Evolutionary conservation across 2,329 filamentous ascomycete genomes (phyloP).

Genomic region (Rhynchosporium graminicola): DNA sequence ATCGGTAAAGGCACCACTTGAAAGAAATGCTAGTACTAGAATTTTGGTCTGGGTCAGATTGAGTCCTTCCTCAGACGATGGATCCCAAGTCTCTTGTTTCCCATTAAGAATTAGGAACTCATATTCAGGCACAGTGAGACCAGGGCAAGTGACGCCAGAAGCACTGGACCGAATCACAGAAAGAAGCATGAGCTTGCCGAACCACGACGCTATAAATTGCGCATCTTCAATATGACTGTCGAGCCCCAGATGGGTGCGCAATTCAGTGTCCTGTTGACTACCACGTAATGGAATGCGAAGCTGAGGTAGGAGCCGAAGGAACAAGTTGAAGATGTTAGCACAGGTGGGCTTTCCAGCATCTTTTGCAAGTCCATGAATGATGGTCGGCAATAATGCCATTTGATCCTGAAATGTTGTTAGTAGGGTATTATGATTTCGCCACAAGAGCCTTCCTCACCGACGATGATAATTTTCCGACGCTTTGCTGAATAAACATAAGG

Average conservation of each 20-base stretch:
- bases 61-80: slow-evolving; percentile 58
- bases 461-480: slow-evolving; percentile 61
- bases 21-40: slow-evolving; percentile 69
- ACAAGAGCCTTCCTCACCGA: slow-evolving; percentile 42
- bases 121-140: slow-evolving; percentile 65
- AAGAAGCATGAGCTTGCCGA: slow-evolving; percentile 76
- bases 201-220: slow-evolving; percentile 69
- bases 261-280: slow-evolving; percentile 71
- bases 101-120: slow-evolving; percentile 66
- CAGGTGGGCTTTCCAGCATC: slow-evolving; percentile 55
- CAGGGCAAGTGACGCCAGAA: slow-evolving; percentile 47
- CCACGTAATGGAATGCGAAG: slow-evolving; percentile 74
- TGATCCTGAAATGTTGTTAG: slow-evolving; percentile 55
- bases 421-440: background rate
- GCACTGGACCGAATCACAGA: slow-evolving; percentile 46
- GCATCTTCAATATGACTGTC: slow-evolving; percentile 65
- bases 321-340: slow-evolving; percentile 76
- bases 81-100: slow-evolving; percentile 70
- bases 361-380: slow-evolving; percentile 66
- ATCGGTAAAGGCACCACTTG: slow-evolving; percentile 84
- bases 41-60: slow-evolving; percentile 71
- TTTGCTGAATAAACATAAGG: slow-evolving; percentile 85
- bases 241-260: slow-evolving; percentile 68
- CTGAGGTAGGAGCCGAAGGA: slow-evolving; percentile 73
- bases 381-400: slow-evolving; percentile 68